Evolutionary conservation across 768 basidiomycete species (phyloP), one percentile per base, ranked within the genome.

Genomic region (Suillus lakei): DNA sequence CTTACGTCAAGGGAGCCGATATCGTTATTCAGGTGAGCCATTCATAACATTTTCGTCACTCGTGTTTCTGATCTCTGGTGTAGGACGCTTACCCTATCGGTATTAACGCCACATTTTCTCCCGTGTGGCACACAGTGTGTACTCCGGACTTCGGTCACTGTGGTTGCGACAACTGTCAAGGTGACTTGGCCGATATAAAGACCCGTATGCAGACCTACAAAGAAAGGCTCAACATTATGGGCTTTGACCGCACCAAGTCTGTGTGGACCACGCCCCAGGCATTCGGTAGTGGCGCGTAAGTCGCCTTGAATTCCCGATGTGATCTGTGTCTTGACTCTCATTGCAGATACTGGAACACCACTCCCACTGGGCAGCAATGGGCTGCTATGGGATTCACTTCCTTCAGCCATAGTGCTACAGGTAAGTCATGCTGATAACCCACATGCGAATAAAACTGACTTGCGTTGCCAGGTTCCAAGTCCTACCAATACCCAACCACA

Each of bases 201-300:
- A 77, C 78, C 0, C 81, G 92, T 28, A 84, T 93, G 79, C 89
- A 91, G 63, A 82, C 88, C 43, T 93, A 86, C 77, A 80, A 78
- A 60, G 76, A 87, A 54, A 81, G 91, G 36, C 75, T 89, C 4
- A 81, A 85, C 64, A 79, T 85, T 59, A 83, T 90, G 60, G 90
- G 89, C 0, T 89, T 88, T 83, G 86, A 87, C 66, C 78, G 86
- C 12, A 84, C 82, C 9, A 89, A 91, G 72, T 83, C 88, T 4
- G 83, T 92, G 0, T 95, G 92, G 93, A 85, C 87, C 4, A 90
- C 90, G 0, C 91, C 92, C 8, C 92, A 94, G 74, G 91, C 85
- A 0, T 89, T 93, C 70, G 90, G 91, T n/a, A 83, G 82, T 63
- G 75, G 70, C n/a, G 70, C 70, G 79, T 82, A 32, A 64, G 76